These are phyloP conservation scores for Talaromyces proteolyticus DNA, from an alignment of 495 filamentous ascomycete species.

Conservation along the genomic window DNA sequence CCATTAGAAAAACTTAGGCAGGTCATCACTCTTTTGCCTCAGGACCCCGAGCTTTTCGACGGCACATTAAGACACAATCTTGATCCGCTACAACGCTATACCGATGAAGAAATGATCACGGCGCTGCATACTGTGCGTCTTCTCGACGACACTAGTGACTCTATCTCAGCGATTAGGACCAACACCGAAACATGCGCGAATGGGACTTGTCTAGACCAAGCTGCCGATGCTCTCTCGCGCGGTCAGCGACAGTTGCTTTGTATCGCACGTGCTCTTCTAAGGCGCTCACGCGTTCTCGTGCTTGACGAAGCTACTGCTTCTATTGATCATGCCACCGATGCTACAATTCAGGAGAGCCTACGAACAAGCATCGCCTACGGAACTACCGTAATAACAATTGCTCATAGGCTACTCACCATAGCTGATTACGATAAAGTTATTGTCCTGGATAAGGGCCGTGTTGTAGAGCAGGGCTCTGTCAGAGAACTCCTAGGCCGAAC, in stretches of 20 bases:
- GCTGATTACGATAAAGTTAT: slow-evolving; percentile 80
- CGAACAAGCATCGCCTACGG: slow-evolving; percentile 67
- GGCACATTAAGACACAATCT: slow-evolving; percentile 80
- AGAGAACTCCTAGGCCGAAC: slow-evolving; percentile 55
- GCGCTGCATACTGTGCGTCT: slow-evolving; percentile 48
- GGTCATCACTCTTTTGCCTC: slow-evolving; percentile 75
- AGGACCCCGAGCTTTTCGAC: slow-evolving; percentile 81
- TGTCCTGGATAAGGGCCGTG: slow-evolving; percentile 71
- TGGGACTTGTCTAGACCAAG: neutral
- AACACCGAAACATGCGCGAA: neutral
- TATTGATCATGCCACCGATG: slow-evolving; percentile 82
- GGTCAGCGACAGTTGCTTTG: slow-evolving; percentile 85
- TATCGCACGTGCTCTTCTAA: slow-evolving; percentile 78
- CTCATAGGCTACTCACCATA: slow-evolving; percentile 82
- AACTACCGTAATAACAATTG: slow-evolving; percentile 72
- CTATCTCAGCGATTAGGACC: no score
- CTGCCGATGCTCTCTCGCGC: slow-evolving; percentile 54
- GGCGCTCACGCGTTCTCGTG: slow-evolving; percentile 74
- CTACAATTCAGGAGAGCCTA: slow-evolving; percentile 75
- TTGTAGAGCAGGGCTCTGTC: slow-evolving; percentile 69
- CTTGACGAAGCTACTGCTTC: slow-evolving; percentile 86
- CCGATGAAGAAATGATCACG: slow-evolving; percentile 57
- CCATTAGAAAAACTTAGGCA: slow-evolving; percentile 66
- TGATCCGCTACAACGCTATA: slow-evolving; percentile 56
- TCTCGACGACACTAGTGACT: no score